phyloP scores from a whole-genome alignment of 2,329 filamentous ascomycete genomes.

The Exophiala dermatitidis region DNA sequence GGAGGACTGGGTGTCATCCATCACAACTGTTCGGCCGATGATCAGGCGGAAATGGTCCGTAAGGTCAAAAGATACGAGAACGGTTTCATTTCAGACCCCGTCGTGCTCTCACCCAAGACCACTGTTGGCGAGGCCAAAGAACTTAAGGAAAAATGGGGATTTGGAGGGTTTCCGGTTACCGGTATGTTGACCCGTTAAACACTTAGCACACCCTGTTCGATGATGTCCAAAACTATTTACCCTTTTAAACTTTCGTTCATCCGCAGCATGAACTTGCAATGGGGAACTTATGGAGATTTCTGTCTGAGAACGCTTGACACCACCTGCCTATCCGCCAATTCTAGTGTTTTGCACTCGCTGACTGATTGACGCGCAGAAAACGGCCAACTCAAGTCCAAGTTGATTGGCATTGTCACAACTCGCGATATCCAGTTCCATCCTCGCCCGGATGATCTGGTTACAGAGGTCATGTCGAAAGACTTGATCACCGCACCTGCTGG shows the following conservation, averaged over 20 bases:
- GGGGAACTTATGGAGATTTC: conserved; percentile 77
- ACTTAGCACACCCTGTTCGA: conserved; percentile 35
- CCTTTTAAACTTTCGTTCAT: conserved; percentile 99
- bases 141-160: conserved; percentile 96
- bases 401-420: conserved; percentile 94
- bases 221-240: conserved; percentile 63
- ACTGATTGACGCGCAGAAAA: conserved; percentile 54
- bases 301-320: conserved; percentile 39
- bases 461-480: conserved; percentile 90
- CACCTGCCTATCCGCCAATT: conserved; percentile 8
- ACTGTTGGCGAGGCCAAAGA: conserved; percentile 87
- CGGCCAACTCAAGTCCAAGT: conserved; percentile 88
- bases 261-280: conserved; percentile 84
- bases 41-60: conserved; percentile 96
- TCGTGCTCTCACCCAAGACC: conserved; percentile 79
- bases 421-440: conserved; percentile 96
- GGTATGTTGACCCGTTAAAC: conserved; percentile 56
- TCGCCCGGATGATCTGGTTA: conserved; percentile 63
- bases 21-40: conserved; percentile 97
- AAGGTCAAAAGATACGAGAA: conserved; percentile 99
- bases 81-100: conserved; percentile 93
- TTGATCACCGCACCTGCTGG: conserved; percentile 80
- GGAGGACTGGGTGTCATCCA: conserved; percentile 74
- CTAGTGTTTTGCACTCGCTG: conserved; percentile 3
- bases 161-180: conserved; percentile 96